Evolutionary conservation across 2,329 filamentous ascomycete species (phyloP).

Genomic region (Xylariales sp.): DNA sequence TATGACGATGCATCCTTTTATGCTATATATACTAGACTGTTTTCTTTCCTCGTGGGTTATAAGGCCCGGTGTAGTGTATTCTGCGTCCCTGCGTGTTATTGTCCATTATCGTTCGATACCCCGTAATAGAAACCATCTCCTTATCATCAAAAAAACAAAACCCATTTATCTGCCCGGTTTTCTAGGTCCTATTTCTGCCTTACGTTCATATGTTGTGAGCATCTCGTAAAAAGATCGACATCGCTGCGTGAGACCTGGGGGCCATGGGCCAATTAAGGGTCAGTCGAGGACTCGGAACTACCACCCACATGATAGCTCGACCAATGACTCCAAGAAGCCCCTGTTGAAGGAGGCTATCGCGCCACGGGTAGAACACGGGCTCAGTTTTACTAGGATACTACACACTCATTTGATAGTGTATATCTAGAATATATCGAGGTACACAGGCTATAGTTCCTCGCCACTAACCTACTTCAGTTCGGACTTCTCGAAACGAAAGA

Average conservation of each 20-base stretch:
- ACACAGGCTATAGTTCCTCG: not conserved
- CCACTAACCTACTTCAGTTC: not conserved
- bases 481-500: not conserved
- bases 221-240: slow-evolving; percentile 16
- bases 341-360: not conserved
- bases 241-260: not conserved
- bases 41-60: too few relatives aligned
- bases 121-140: too few relatives aligned
- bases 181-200: not conserved
- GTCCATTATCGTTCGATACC: too few relatives aligned
- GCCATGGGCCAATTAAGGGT: slow-evolving; percentile 12
- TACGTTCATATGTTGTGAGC: slow-evolving; percentile 18
- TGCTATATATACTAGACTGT: too few relatives aligned
- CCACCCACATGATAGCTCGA: not conserved
- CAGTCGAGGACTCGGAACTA: not conserved
- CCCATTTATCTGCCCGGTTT: not conserved
- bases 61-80: not conserved
- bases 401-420: not conserved
- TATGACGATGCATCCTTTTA: too few relatives aligned
- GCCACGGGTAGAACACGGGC: not conserved
- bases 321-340: slow-evolving; percentile 7
- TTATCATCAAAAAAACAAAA: too few relatives aligned
- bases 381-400: not conserved
- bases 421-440: not conserved
- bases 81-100: not conserved